Conservation (phyloP, 495 filamentous ascomycete genomes). For the Chaetomium fimeti region DNA sequence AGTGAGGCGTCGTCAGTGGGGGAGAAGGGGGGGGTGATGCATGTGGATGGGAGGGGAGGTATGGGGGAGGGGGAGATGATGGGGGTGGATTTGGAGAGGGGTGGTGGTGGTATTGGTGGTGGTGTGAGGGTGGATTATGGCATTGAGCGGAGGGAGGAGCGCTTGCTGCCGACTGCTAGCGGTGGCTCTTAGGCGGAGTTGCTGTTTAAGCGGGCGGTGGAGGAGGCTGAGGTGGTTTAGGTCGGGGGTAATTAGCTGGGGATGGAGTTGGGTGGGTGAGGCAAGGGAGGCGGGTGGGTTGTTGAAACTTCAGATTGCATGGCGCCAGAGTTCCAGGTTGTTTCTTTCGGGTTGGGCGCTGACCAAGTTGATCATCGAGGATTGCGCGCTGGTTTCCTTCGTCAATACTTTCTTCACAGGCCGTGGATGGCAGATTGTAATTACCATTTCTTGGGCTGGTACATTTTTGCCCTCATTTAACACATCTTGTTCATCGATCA, state of each 20-base stretch:
- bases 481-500: too few species aligned
- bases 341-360: not conserved
- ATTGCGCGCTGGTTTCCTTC: not conserved
- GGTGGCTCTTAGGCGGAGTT: slow-evolving; percentile 14
- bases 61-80: not conserved
- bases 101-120: slow-evolving; percentile 10
- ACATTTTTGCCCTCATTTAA: not conserved
- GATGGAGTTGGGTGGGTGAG: not conserved
- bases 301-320: not conserved
- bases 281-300: not conserved
- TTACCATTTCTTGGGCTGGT: not conserved
- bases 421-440: not conserved
- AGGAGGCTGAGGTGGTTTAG: slow-evolving; percentile 4
- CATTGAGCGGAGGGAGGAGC: slow-evolving; percentile 17
- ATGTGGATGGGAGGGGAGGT: not conserved
- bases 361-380: not conserved
- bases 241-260: too few species aligned
- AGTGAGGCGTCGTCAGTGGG: not conserved
- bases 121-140: slow-evolving; percentile 13
- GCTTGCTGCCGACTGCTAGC: not conserved
- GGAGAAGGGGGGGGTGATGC: not conserved
- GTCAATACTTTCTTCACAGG: not conserved
- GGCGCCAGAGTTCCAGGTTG: not conserved
- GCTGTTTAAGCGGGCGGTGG: not conserved
- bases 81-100: not conserved